Conservation (phyloP, 2,329 filamentous ascomycete species). For the Canariomyces notabilis region DNA sequence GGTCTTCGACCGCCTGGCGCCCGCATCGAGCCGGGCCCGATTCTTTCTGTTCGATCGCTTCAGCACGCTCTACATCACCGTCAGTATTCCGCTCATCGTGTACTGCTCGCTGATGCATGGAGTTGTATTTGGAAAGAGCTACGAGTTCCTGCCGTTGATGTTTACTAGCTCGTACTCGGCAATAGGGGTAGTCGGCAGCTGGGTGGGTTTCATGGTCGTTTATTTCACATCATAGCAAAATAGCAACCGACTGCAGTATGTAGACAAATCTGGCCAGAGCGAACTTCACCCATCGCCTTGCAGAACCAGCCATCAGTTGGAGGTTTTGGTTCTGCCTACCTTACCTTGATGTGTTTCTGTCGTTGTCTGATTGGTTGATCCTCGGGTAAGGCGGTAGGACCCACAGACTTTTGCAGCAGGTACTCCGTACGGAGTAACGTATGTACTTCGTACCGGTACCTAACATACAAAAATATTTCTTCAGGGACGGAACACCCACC, state of each 20-base stretch:
- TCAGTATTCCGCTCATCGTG: constrained; percentile 81
- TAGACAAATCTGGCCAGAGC: not conserved
- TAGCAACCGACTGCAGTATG: not conserved
- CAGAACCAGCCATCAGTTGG: no score
- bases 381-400: no score
- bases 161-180: constrained; percentile 94
- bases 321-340: no score
- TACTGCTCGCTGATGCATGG: constrained; percentile 85
- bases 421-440: no score
- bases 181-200: constrained; percentile 90
- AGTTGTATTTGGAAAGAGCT: constrained; percentile 73
- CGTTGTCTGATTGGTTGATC: no score
- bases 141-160: constrained; percentile 93
- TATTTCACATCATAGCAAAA: constrained; percentile 61
- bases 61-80: constrained; percentile 79
- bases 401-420: no score
- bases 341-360: no score
- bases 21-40: constrained; percentile 71
- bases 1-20: constrained; percentile 80
- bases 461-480: no score
- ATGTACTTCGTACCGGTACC: no score
- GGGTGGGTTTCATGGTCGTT: constrained; percentile 89
- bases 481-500: no score
- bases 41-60: constrained; percentile 91
- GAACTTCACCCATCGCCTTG: no score